phyloP scores from a whole-genome alignment of 1,284 basidiomycete genomes.

The Fomitopsis pinicola region DNA sequence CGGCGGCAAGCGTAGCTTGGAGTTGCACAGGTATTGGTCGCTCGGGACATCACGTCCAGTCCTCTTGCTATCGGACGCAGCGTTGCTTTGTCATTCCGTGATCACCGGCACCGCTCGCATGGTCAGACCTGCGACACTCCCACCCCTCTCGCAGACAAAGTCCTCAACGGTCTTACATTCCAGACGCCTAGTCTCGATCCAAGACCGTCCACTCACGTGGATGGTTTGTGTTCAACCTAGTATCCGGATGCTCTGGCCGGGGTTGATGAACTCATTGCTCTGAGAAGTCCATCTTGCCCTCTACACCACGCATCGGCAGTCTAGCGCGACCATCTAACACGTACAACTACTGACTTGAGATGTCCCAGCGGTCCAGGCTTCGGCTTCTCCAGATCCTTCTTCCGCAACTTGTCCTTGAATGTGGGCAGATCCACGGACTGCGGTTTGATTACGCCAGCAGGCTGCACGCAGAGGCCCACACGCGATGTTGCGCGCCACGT shows the following conservation, averaged over 20 bases:
- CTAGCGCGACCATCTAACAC: neutral
- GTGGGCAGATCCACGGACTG: slow-evolving; percentile 13
- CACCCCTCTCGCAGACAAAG: slow-evolving; percentile 8
- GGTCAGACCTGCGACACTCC: neutral
- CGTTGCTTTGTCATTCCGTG: too few species aligned
- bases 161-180: slow-evolving; percentile 27
- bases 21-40: too few species aligned
- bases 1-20: too few species aligned
- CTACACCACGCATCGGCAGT: slow-evolving; percentile 9
- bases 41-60: too few species aligned
- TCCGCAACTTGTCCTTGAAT: slow-evolving; percentile 11
- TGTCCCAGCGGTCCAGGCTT: slow-evolving; percentile 3
- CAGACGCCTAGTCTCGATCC: too few species aligned
- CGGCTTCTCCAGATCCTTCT: slow-evolving; percentile 8
- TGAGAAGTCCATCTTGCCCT: slow-evolving; percentile 23
- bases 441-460: slow-evolving; percentile 12
- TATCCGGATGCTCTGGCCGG: slow-evolving; percentile 22
- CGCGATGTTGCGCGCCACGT: slow-evolving; percentile 14
- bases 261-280: slow-evolving; percentile 26
- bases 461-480: slow-evolving; percentile 7
- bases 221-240: too few species aligned
- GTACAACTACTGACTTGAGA: slow-evolving; percentile 4
- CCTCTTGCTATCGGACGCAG: neutral
- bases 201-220: too few species aligned
- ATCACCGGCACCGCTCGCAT: too few species aligned